Percentiles rank a stretch among this genome's conserved stretches.
These are phyloP conservation scores for Pseudocercospora cruenta DNA, from an alignment of 2,329 filamentous ascomycete genomes.

Conservation along the genomic window DNA sequence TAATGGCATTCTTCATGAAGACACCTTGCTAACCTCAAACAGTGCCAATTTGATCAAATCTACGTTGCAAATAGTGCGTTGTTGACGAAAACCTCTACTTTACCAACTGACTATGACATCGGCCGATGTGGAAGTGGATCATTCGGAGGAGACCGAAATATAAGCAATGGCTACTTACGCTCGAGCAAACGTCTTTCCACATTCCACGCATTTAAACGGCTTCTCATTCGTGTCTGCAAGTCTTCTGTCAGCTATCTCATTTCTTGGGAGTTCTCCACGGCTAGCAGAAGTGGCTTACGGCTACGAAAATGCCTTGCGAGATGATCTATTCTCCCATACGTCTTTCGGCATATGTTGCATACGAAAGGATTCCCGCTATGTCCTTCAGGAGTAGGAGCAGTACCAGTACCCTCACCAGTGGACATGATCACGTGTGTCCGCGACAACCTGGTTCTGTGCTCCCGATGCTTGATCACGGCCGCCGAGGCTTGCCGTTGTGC, in stretches of 20 bases:
- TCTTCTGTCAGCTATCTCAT: conserved; percentile 10
- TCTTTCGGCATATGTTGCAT: conserved; percentile 29
- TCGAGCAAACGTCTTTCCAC: conserved; percentile 28
- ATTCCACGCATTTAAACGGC: conserved; percentile 26
- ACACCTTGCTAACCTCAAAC: too few relatives aligned
- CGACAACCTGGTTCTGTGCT: neutral
- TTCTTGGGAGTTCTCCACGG: neutral
- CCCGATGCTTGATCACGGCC: neutral
- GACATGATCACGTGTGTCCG: conserved; percentile 14
- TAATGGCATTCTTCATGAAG: too few relatives aligned
- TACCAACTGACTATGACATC: too few relatives aligned
- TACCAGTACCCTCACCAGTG: neutral
- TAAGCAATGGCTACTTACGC: conserved; percentile 20
- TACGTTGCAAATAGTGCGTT: too few relatives aligned
- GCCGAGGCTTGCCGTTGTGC: neutral
- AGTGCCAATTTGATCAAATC: too few relatives aligned
- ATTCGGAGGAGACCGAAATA: neutral
- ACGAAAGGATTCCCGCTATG: conserved; percentile 25
- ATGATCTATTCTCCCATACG: conserved; percentile 28
- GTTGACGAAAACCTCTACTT: too few relatives aligned
- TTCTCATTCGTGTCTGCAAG: conserved; percentile 28
- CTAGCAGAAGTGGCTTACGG: conserved; percentile 17
- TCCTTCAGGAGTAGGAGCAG: neutral
- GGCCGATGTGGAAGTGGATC: conserved; percentile 9
- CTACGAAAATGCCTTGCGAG: conserved; percentile 29